Conservation (phyloP, 1,284 basidiomycete genomes). For the Ustilago crameri region DNA sequence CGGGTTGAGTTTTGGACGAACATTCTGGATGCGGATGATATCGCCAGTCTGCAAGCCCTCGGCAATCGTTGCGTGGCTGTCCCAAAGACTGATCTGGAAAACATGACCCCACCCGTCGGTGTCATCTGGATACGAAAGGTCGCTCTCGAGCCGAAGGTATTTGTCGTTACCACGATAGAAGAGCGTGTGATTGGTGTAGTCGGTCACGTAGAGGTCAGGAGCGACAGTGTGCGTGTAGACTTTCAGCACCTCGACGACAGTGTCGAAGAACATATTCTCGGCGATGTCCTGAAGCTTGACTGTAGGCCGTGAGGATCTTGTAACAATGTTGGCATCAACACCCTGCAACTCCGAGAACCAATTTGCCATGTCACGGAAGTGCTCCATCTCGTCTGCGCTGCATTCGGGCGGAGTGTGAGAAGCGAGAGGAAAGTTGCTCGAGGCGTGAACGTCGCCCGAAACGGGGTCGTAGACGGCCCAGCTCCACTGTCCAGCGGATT, state of each 20-base stretch:
- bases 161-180: constrained; percentile 55
- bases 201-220: constrained; percentile 61
- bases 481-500: constrained; percentile 24
- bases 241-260: constrained; percentile 55
- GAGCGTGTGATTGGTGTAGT: constrained; percentile 53
- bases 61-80: constrained; percentile 49
- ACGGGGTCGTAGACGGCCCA: constrained; percentile 48
- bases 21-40: constrained; percentile 55
- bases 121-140: constrained; percentile 36
- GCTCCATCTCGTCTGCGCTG: constrained; percentile 44
- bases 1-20: constrained; percentile 47
- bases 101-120: constrained; percentile 50
- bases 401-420: constrained; percentile 31
- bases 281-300: constrained; percentile 35
- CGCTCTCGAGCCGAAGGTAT: constrained; percentile 23
- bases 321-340: constrained; percentile 29
- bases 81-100: constrained; percentile 59
- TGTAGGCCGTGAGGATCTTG: constrained; percentile 25
- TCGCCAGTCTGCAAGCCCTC: constrained; percentile 49
- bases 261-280: constrained; percentile 53
- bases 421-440: constrained; percentile 31
- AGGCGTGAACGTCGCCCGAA: constrained; percentile 38
- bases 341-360: constrained; percentile 39
- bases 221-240: constrained; percentile 48
- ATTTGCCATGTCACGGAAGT: constrained; percentile 43